Percentiles rank a stretch among this genome's conserved stretches.
These are phyloP conservation scores for Rhododendron griersonianum DNA, from an alignment of 148 eudicot genomes.

Conservation along the genomic window DNA sequence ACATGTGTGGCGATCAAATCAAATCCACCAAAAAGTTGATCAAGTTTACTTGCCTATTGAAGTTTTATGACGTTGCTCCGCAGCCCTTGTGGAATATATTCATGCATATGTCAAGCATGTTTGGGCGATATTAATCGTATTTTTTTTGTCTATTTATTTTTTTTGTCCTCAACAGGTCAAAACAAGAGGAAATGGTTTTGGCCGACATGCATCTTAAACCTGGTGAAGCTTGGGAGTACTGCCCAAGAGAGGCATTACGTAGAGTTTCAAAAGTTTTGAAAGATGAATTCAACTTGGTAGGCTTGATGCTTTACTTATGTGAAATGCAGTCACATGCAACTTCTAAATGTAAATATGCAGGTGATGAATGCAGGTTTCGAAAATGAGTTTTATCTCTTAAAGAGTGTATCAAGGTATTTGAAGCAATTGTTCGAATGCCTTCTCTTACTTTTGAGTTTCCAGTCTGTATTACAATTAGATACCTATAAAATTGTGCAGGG, in stretches of 20 bases:
- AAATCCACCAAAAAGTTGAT: not conserved
- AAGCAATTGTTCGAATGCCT: not conserved
- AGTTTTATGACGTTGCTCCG: not conserved
- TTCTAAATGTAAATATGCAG: conserved; percentile 33
- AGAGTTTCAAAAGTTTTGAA: conserved; percentile 67
- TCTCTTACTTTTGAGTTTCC: conserved; percentile 6
- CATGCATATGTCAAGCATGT: not conserved
- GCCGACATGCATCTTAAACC: conserved; percentile 88
- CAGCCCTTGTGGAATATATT: not conserved
- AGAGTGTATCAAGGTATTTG: conserved; percentile 49
- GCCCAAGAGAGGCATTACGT: conserved; percentile 86
- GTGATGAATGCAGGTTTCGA: conserved; percentile 95
- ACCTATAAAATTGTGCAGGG: conserved; percentile 41
- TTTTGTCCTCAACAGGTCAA: conserved; percentile 44
- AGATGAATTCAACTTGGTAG: conserved; percentile 92
- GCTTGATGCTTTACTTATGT: not conserved
- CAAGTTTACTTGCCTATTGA: not conserved
- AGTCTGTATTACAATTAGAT: conserved; percentile 4
- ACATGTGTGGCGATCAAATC: not conserved
- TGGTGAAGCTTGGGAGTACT: conserved; percentile 91
- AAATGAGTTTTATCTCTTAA: conserved; percentile 80
- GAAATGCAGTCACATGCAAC: conserved; percentile 11
- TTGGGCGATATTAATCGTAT: not conserved
- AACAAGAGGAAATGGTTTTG: conserved; percentile 85
- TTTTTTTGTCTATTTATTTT: not conserved